Evolutionary conservation across 2,329 filamentous ascomycete genomes (phyloP).

Genomic region (Ceratocystis destructans): DNA sequence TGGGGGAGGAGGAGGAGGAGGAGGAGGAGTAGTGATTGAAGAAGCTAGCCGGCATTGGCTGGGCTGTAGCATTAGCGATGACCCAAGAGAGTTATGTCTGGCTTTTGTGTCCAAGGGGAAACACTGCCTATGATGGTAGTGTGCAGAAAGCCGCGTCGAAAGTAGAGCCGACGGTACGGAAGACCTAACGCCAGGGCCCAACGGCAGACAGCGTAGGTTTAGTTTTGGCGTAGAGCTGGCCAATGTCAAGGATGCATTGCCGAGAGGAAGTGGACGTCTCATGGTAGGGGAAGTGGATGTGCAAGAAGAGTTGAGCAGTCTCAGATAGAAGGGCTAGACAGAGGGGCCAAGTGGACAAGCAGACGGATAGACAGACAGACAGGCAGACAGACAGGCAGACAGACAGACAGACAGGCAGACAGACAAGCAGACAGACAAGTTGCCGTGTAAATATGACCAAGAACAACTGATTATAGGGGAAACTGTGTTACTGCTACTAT

Average conservation of each 20-base stretch:
- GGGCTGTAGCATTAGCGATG: not conserved
- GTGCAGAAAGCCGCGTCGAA: not conserved
- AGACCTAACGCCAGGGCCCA: too few species aligned
- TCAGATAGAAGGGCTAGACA: not conserved
- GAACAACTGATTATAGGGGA: too few species aligned
- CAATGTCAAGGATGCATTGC: not conserved
- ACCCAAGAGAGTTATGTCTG: not conserved
- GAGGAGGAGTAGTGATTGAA: not conserved
- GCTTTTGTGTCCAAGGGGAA: not conserved
- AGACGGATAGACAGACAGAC: too few species aligned
- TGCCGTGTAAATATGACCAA: not conserved
- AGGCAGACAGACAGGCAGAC: not conserved
- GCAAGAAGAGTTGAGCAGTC: not conserved
- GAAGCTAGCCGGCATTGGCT: slow-evolving; percentile 12
- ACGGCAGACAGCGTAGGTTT: not conserved
- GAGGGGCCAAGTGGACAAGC: not conserved
- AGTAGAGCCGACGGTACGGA: not conserved
- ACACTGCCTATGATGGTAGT: not conserved
- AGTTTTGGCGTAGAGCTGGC: not conserved
- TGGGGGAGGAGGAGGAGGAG: not conserved
- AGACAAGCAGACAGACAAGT: not conserved
- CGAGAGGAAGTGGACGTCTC: not conserved
- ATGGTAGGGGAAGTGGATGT: not conserved
- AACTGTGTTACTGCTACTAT: too few species aligned
- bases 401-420: not conserved